A percentile compares a stretch with the other conserved stretches of the same genome.
These are phyloP conservation scores for Beta vulgaris DNA, from an alignment of 148 eudicot species.

Conservation along the genomic window DNA sequence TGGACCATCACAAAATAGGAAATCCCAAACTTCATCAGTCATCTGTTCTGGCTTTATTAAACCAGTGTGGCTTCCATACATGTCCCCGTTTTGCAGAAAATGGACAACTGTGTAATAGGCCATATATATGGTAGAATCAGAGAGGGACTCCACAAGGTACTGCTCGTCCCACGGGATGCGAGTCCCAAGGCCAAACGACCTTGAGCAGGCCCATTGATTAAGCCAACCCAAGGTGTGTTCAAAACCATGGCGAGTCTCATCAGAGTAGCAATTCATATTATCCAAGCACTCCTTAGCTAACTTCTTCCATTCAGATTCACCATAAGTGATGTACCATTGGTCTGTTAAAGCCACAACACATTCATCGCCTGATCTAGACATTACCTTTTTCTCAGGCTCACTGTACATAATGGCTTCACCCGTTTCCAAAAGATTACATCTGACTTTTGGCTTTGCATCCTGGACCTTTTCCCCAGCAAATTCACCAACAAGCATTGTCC, in stretches of 20 bases:
- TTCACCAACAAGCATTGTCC: slow-evolving; percentile 72
- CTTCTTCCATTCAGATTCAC: slow-evolving; percentile 70
- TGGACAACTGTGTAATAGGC: slow-evolving; percentile 92
- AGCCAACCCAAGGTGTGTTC: slow-evolving; percentile 93
- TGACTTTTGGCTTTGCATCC: slow-evolving; percentile 72
- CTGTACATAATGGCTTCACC: slow-evolving; percentile 78
- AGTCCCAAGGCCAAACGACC: slow-evolving; percentile 88
- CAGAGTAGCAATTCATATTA: slow-evolving; percentile 67
- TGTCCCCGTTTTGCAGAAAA: slow-evolving; percentile 70
- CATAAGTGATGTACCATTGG: slow-evolving; percentile 92
- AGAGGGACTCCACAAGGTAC: slow-evolving; percentile 81
- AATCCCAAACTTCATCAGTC: slow-evolving; percentile 92
- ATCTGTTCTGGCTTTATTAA: slow-evolving; percentile 69
- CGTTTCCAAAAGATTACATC: slow-evolving; percentile 57
- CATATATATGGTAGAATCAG: slow-evolving; percentile 95
- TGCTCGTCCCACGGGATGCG: slow-evolving; percentile 96
- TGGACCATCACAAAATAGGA: slow-evolving; percentile 62
- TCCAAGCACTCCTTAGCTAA: slow-evolving; percentile 74
- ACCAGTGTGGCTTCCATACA: slow-evolving; percentile 55
- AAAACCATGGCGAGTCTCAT: slow-evolving; percentile 88
- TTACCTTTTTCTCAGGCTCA: slow-evolving; percentile 91
- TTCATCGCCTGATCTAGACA: slow-evolving; percentile 95
- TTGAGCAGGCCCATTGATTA: slow-evolving; percentile 94
- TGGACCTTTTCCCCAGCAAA: slow-evolving; percentile 74
- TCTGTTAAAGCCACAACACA: slow-evolving; percentile 95